Base-by-base conservation (phyloP, 352 stramenopile genomes). In the Pythium oligandrum region DNA sequence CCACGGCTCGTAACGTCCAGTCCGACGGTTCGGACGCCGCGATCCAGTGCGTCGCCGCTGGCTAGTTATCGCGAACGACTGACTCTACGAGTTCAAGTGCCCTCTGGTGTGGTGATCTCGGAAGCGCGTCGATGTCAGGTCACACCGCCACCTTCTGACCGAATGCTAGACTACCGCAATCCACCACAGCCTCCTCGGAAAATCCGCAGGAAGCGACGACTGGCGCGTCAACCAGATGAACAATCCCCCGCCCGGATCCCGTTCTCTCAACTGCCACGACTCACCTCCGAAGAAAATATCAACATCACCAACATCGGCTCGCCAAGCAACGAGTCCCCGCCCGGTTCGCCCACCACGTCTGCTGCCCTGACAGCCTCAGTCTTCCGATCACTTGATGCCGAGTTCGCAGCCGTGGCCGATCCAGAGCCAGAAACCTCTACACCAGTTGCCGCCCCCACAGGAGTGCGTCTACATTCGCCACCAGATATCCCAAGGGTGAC, bases 131-230 rank as follows among this genome's bases (percentile, higher is more conserved):
- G 39, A 44, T 64, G 17, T 48, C 78, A 86, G 56, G 71, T 85
- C 42, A 88, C 78, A 33, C 78, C 78, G 26, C 78, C 78, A 9
- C 78, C 78, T 32, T 88, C 78, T 1, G 63, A 72, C 30, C 73
- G 78, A 38, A 88, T 88, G 78, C 58, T 85, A 32, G 75, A 88
- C 53, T 62, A 73, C 42, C 68, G 70, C 47, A 88, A 88, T 57
- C 78, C 78, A n/a, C 78, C 78, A 7, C 75, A 73, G 4, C 78
- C 78, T 11, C 78, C 78, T 0, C 73, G 66, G 4, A 71, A 71
- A 32, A 61, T 43, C 34, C 64, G 66, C 51, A 74, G 69, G 48
- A 51, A 49, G 4, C 63, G 66, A 9, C 66, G 63, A n/a, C 48
- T 71, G 34, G 35, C 44, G 26, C 38, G 38, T 42, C 38, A 12